Evolutionary conservation across 1,139 yeast species (phyloP).

Genomic region (Blastobotrys elegans): DNA sequence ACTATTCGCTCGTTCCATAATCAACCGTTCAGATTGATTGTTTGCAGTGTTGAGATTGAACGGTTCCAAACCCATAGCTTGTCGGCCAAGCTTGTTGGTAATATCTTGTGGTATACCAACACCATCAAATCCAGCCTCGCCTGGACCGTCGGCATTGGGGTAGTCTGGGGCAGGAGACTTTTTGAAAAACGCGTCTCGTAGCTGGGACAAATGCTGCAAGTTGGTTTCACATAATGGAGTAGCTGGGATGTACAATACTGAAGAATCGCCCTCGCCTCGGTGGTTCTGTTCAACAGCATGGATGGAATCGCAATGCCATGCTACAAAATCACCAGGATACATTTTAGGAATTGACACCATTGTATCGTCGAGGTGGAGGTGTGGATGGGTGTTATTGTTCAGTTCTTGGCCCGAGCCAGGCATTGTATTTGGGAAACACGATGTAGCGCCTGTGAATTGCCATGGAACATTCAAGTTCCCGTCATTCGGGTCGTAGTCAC

Average conservation of each 20-base stretch:
- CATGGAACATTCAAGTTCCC: constrained; percentile 19
- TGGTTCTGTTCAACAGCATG: constrained; percentile 47
- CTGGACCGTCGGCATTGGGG: constrained; percentile 33
- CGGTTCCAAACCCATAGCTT: constrained; percentile 16
- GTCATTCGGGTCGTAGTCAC: constrained; percentile 16
- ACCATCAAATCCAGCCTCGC: constrained; percentile 25
- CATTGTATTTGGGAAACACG: constrained; percentile 20
- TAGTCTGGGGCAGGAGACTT: constrained; percentile 36
- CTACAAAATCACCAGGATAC: constrained; percentile 40
- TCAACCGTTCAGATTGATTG: constrained; percentile 17
- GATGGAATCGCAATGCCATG: constrained; percentile 47
- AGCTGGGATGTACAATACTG: constrained; percentile 39
- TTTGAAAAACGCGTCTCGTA: constrained; percentile 30
- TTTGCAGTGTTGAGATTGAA: constrained; percentile 16
- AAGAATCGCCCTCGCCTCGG: constrained; percentile 38
- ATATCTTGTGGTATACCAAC: constrained; percentile 15
- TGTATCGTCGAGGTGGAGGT: constrained; percentile 23
- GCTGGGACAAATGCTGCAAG: constrained; percentile 28
- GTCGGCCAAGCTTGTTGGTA: constrained; percentile 8
- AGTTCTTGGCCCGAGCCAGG: constrained; percentile 36
- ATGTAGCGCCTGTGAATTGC: constrained; percentile 23
- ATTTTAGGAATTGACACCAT: constrained; percentile 28
- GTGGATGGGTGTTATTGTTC: constrained; percentile 27
- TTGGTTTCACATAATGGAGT: constrained; percentile 32
- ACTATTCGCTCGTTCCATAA: constrained; percentile 17